Conservation (phyloP, 805 yeast species). For the Zygosaccharomyces rouxii region DNA sequence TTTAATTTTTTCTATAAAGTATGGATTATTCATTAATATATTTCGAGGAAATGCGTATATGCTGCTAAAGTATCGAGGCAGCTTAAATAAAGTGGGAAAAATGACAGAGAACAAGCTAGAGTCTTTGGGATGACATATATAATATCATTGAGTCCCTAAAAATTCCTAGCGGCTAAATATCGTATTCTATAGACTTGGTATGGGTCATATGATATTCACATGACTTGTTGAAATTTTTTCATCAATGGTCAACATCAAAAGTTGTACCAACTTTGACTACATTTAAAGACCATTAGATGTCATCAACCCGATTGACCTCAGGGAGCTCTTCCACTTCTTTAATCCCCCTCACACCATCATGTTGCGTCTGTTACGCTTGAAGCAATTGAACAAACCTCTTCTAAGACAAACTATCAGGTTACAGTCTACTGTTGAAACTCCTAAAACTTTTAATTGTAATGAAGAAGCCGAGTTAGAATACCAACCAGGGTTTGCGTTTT, state of each 20-base stretch:
- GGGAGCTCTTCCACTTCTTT: neutral
- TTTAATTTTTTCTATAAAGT: neutral
- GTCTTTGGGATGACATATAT: neutral
- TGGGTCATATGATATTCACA: slow-evolving; percentile 1
- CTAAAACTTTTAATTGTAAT: neutral
- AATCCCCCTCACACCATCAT: neutral
- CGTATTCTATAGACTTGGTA: neutral
- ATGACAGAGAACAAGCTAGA: neutral
- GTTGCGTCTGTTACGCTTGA: neutral
- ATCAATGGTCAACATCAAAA: neutral
- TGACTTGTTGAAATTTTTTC: neutral
- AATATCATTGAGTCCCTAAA: neutral
- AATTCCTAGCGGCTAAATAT: neutral
- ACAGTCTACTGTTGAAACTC: slow-evolving; percentile 8
- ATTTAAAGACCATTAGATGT: neutral
- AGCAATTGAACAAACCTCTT: neutral
- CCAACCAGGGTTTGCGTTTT: slow-evolving; percentile 2
- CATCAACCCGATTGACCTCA: neutral
- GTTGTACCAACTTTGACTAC: neutral
- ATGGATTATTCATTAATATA: neutral
- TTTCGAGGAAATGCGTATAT: neutral
- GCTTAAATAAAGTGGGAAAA: neutral
- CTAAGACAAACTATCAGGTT: slow-evolving; percentile 1
- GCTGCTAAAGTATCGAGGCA: neutral
- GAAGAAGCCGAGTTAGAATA: neutral